Base-by-base conservation (phyloP, 2,329 filamentous ascomycete genomes). In the Xylariomycetidae sp. region DNA sequence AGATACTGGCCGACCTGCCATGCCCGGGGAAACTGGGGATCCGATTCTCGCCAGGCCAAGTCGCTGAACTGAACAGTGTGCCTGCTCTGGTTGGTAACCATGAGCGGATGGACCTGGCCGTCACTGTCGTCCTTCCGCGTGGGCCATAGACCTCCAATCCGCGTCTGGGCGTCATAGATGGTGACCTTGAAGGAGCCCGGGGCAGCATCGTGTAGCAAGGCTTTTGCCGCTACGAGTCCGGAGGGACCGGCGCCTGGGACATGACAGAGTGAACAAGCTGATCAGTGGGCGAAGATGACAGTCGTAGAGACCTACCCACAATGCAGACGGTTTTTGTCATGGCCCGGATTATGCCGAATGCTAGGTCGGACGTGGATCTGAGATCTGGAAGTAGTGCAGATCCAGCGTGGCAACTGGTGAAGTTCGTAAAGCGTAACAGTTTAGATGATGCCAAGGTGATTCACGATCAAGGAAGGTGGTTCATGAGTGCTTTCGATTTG, bases 141-240 rank as follows among this genome's bases (percentile, higher is more conserved):
- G 4, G 82, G 81, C 87, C 87, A 94, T n/a, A 92, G 72, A 0
- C 87, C 87, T 9, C 86, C 87, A 12, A 90, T 69, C 25, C 74
- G 70, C 20, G 68, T 51, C 29, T 79, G 72, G 12, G 71, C 63
- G 30, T 94, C 87, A 49, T 83, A 85, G 16, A 94, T 57, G 3
- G 76, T 82, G 30, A 90, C 80, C 5, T 69, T 63, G 61, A 86
- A 89, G 5, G 66, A 63, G 9, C 59, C 67, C 3, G 59, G 56
- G 0, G 73, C 66, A 19, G 65, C 65, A 51, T 78, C 69, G 59
- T 79, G 68, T 41, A 88, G 67, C 17, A 92, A 67, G 0, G 80
- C 83, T 61, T 90, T 92, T 46, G 81, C 81, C 8, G 79, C 77
- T 12, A 80, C 77, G 15, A 85, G 70, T 22, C 80, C 82, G 2